Evolutionary conservation across 2,329 filamentous ascomycete genomes (phyloP).

Genomic region (Aulographum hederae): DNA sequence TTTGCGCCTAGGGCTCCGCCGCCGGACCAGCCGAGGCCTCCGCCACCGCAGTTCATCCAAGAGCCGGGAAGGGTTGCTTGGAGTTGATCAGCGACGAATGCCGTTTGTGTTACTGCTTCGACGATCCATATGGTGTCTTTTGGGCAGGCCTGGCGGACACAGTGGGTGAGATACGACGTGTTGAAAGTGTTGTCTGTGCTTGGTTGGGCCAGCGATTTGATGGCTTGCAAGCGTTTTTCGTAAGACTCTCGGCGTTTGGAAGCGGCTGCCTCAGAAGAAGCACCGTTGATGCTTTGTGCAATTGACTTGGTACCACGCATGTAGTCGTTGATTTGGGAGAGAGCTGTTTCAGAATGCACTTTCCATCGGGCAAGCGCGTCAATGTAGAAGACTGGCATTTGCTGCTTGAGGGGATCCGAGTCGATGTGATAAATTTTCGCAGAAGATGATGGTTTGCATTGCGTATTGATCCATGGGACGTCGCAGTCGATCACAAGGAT

Average conservation of each 20-base stretch:
- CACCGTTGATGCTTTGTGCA: conserved; percentile 20
- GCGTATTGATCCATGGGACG: conserved; percentile 83
- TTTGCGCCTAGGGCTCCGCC: conserved; percentile 61
- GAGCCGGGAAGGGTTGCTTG: conserved; percentile 48
- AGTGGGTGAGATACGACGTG: conserved; percentile 36
- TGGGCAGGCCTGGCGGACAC: conserved; percentile 38
- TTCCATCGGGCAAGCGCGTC: conserved; percentile 30
- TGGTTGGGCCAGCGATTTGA: conserved; percentile 39
- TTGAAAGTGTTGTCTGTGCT: conserved; percentile 44
- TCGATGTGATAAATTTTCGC: conserved; percentile 48
- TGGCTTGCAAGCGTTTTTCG: conserved; percentile 37
- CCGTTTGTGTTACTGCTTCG: conserved; percentile 59
- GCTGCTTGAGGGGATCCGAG: conserved; percentile 46
- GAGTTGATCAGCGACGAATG: conserved; percentile 51
- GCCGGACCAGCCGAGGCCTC: conserved; percentile 65
- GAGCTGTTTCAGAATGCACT: conserved; percentile 32
- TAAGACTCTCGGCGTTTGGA: conserved; percentile 35
- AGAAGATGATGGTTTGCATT: conserved; percentile 36
- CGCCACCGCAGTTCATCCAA: conserved; percentile 69
- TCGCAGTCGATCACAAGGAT: conserved; percentile 80
- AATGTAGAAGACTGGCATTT: conserved; percentile 41
- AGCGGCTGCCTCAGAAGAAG: conserved; percentile 28
- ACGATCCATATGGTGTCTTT: conserved; percentile 55
- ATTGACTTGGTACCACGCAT: conserved; percentile 31
- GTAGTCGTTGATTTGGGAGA: conserved; percentile 51